These are phyloP conservation scores for Dinochytrium kinnereticum DNA, from an alignment of 371 early-diverging fungal genomes.

Conservation along the genomic window DNA sequence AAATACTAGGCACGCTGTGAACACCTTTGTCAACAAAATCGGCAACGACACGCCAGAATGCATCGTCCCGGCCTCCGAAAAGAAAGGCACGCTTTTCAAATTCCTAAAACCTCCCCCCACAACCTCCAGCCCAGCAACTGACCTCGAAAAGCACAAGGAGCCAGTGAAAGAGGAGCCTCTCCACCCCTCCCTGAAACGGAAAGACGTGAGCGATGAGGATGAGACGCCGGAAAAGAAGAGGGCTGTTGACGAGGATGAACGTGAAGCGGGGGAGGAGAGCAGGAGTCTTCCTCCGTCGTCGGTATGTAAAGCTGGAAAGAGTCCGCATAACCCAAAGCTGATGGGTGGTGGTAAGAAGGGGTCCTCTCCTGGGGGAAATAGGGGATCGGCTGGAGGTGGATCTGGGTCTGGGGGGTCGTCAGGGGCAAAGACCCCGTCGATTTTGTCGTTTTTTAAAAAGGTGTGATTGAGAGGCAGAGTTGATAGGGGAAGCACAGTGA, in stretches of 20 bases:
- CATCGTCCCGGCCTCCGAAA: constrained; percentile 47
- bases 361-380: too few relatives aligned
- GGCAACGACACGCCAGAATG: constrained; percentile 57
- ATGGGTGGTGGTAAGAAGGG: too few relatives aligned
- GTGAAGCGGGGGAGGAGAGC: too few relatives aligned
- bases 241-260: not conserved
- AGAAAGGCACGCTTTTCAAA: constrained; percentile 29
- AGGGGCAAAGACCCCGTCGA: constrained; percentile 5
- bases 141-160: too few relatives aligned
- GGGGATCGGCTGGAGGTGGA: too few relatives aligned
- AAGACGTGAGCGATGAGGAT: not conserved
- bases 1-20: constrained; percentile 42
- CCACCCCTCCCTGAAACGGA: not conserved
- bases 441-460: constrained; percentile 5
- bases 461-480: too few relatives aligned
- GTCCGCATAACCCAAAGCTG: too few relatives aligned
- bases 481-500: too few relatives aligned
- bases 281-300: too few relatives aligned
- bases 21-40: constrained; percentile 53
- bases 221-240: not conserved
- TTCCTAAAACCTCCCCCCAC: constrained; percentile 18
- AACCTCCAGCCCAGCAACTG: not conserved
- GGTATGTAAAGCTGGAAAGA: too few relatives aligned
- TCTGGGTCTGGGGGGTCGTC: too few relatives aligned
- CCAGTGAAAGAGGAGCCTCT: too few relatives aligned